Evolutionary conservation across 805 yeast species (phyloP), one percentile per base, ranked within the genome.

Genomic region (Starmerella sp.): DNA sequence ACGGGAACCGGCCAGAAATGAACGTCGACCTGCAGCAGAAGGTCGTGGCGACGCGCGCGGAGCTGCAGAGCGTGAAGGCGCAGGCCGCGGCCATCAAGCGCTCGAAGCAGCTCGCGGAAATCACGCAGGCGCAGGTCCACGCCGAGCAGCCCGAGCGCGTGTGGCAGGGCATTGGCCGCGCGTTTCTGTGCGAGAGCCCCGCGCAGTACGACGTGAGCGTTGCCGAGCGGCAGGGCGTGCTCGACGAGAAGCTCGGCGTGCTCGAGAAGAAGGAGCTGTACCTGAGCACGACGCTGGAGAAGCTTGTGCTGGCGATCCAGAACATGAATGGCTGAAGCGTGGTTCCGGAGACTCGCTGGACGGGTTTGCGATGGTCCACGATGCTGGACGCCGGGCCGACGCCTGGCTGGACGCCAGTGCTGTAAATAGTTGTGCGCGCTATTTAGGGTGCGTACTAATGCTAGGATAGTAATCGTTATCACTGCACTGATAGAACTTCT

Each of bases 141-240:
- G 73, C 78, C 61, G 49, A 62, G 30, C 60, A 57, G 32, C 45
- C 47, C 32, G 70, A 76, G 13, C 74, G 71, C 9, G 90, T 89
- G 5, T 89, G 95, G 93, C 80, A 86, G 65, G 86, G 95, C 5
- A 78, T 86, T 37, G 97, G 97, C 32, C 84, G 84, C 68, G 78
- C 87, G 70, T 70, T 70, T 55, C 48, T 68, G 53, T 67, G 71
- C 46, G 74, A 74, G 5, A 73, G 74, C 31, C 72, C 73, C 3
- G 62, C 67, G 4, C 69, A 72, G 4, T 85, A 86, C 68, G 67
- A 76, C 47, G 63, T 66, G 11, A 75, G 73, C 51, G 68, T 87
- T 36, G 65, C 72, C 28, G 65, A 69, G 28, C 87, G 86, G 60
- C 78, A 78, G 59, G 67, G 69, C 43, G 77, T 73, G 14, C 74